These are phyloP conservation scores for Pseudogymnoascus sp. DNA, from an alignment of 2,329 filamentous ascomycete species.

Conservation along the genomic window DNA sequence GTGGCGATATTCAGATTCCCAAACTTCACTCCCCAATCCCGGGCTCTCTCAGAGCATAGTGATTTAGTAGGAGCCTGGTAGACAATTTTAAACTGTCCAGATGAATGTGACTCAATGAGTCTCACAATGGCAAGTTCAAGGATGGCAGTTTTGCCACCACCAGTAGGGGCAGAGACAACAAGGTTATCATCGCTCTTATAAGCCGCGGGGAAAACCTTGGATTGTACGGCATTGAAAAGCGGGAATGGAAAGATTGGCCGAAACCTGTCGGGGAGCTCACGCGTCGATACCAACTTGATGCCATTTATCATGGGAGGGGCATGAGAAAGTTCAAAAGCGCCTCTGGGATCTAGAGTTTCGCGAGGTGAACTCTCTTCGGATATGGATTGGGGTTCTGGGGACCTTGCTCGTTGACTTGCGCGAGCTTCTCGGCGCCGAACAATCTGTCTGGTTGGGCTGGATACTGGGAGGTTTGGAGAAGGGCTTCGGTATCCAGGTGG, in stretches of 20 bases:
- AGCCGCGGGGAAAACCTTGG: conserved; percentile 62
- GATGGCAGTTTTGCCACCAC: conserved; percentile 76
- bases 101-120: conserved; percentile 48
- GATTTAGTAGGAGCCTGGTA: conserved; percentile 84
- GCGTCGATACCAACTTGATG: conserved; percentile 50
- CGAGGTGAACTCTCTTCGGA: background rate
- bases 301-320: conserved; percentile 34
- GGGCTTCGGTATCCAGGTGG: conserved; percentile 15
- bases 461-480: conserved; percentile 17
- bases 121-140: conserved; percentile 77
- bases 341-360: background rate
- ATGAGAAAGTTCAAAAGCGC: conserved; percentile 12
- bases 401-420: background rate
- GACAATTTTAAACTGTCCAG: conserved; percentile 65
- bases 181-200: conserved; percentile 67
- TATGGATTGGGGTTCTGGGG: background rate
- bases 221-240: conserved; percentile 75
- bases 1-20: conserved; percentile 57
- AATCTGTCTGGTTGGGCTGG: conserved; percentile 24
- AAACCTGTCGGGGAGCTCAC: conserved; percentile 60
- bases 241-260: conserved; percentile 63
- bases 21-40: conserved; percentile 74
- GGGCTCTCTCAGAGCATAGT: conserved; percentile 66
- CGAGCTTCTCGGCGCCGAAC: conserved; percentile 18
- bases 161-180: conserved; percentile 73